A percentile compares a stretch with the other conserved stretches of the same genome.
phyloP scores from a whole-genome alignment of 2,329 filamentous ascomycete genomes.

The Xylariaceae sp. region DNA sequence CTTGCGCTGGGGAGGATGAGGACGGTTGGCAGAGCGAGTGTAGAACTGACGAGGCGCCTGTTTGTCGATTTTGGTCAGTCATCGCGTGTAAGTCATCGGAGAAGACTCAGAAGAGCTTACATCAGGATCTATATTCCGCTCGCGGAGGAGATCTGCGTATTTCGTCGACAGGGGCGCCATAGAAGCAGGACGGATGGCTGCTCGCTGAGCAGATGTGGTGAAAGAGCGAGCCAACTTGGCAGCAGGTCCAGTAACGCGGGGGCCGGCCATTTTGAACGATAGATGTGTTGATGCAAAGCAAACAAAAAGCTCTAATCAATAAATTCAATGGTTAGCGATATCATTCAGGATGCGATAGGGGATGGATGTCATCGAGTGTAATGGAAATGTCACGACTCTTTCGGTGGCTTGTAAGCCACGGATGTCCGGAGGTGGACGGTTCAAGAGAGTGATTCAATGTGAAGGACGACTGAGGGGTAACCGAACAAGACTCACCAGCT shows the following conservation, averaged over 20 bases:
- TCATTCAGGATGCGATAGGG: not conserved
- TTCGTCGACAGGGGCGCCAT: conserved; percentile 32
- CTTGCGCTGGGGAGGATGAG: conserved; percentile 37
- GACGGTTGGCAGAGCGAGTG: conserved; percentile 34
- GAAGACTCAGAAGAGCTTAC: conserved; percentile 17
- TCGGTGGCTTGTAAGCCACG: not conserved
- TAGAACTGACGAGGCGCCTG: conserved; percentile 31
- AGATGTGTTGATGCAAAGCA: not conserved
- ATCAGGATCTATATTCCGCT: conserved; percentile 32
- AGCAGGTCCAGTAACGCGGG: conserved; percentile 31
- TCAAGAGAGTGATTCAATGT: not conserved
- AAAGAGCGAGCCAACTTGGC: conserved; percentile 31
- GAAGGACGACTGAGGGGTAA: not conserved
- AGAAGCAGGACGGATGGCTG: conserved; percentile 28
- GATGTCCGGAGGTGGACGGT: not conserved
- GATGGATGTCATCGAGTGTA: not conserved
- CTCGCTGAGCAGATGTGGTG: conserved; percentile 28
- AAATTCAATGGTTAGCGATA: not conserved
- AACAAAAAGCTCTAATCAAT: not conserved
- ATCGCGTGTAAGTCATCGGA: not conserved
- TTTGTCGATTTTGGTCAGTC: conserved; percentile 25
- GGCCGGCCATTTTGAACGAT: conserved; percentile 26
- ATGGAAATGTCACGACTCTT: not conserved
- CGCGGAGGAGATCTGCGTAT: conserved; percentile 35
- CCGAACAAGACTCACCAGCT: not conserved